Conservation (phyloP, 768 basidiomycete species). For the Filobasidium floriforme region DNA sequence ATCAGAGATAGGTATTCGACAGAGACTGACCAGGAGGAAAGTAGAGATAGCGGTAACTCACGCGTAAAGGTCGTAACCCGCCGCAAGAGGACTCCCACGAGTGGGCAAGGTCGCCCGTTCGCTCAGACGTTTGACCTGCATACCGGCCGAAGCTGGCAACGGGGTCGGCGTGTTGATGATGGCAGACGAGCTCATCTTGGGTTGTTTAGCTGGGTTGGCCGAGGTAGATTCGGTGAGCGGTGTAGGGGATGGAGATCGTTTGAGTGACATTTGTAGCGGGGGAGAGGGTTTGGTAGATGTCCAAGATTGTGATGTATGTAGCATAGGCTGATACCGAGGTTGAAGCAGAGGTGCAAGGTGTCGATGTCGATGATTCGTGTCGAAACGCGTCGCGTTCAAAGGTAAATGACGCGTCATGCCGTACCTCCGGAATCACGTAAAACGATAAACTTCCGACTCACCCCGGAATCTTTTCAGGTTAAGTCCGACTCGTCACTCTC, state of each 20-base stretch:
- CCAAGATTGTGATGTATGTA: too few relatives aligned
- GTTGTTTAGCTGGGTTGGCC: slow-evolving; percentile 9
- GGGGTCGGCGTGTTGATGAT: slow-evolving; percentile 13
- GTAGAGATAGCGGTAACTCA: too few relatives aligned
- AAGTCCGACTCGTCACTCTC: slow-evolving; percentile 4
- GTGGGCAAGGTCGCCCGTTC: slow-evolving; percentile 76
- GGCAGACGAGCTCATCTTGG: slow-evolving; percentile 15
- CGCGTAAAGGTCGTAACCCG: slow-evolving; percentile 95
- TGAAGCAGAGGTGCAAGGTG: too few relatives aligned
- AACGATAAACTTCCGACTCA: too few relatives aligned
- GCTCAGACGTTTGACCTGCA: slow-evolving; percentile 78
- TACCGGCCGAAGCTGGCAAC: slow-evolving; percentile 24
- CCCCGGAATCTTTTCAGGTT: neutral
- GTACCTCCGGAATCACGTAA: too few relatives aligned
- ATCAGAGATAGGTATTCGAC: too few relatives aligned
- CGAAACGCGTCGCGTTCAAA: neutral
- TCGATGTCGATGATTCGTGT: too few relatives aligned
- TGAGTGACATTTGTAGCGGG: neutral
- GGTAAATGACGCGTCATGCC: neutral
- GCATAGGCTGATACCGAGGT: too few relatives aligned
- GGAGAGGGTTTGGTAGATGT: too few relatives aligned
- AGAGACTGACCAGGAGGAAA: too few relatives aligned
- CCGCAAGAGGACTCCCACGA: slow-evolving; percentile 73
- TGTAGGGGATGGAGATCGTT: slow-evolving; percentile 4
- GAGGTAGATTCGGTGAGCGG: slow-evolving; percentile 5